Evolutionary conservation across 306 rosid genomes (phyloP), one percentile per base, ranked within the genome.

Genomic region (Crotalaria pallida): DNA sequence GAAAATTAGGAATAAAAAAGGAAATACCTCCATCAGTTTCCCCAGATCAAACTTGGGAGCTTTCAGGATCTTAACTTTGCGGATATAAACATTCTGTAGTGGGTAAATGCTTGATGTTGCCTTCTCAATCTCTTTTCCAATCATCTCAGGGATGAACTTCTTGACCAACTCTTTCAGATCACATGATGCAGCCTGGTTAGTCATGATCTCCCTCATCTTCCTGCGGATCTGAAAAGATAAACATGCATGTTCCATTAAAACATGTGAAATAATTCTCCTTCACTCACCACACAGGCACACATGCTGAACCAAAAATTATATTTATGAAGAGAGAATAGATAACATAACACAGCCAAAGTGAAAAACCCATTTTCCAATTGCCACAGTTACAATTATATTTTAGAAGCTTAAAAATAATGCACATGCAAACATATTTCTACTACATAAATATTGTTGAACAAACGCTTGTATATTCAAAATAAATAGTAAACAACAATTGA

Each of bases 1-100:
- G n/a, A n/a, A n/a, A n/a, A n/a, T n/a, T n/a, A n/a, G n/a, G n/a
- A n/a, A n/a, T n/a, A 47, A 7, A 9, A 53, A 11, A 26, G 1
- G n/a, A 3, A 26, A 60, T 80, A 85, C 99, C 95, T 94, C 99
- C 99, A 94, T 94, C 75, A 94, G 64, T 80, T 88, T 93, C 24
- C 94, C 93, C 33, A 93, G 96, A 79, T 93, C 97, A 64, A 91
- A 94, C 75, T 94, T 94, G 1, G 99, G 99, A 31, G 99, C 96
- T 64, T 94, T 94, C 84, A 94, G 75, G 71, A 94, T 94, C 87
- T 94, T 94, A 7, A 91, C 99, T 80, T 94, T 94, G 1, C 97
- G 69, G 33, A 94, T 94, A 74, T 84, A 94, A 6, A 94, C 97
- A 58, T 94, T 91, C 71, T 94, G 96, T 1, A 90, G 77, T 0